Evolutionary conservation across 2,329 filamentous ascomycete genomes (phyloP), one percentile per base, ranked within the genome.

Genomic region (Rutstroemia sp.): DNA sequence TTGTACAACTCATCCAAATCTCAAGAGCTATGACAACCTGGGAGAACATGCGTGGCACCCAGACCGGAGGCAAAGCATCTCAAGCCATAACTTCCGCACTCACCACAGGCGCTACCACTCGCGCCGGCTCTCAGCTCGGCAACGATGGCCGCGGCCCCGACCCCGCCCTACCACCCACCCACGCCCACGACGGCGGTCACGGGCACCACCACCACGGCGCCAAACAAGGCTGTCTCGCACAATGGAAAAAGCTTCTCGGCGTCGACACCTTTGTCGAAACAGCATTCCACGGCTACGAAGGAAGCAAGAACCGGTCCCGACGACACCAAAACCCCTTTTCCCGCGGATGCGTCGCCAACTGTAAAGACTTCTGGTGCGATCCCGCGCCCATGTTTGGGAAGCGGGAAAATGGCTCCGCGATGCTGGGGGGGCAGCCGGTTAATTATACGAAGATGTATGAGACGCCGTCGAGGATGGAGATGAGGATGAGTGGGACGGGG

Each of bases 291-390:
- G 89, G 88, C 0, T 84, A 86, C 5, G 76, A 77, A 2, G 72
- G 73, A 23, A 72, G 75, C 70, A 75, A 78, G 69, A 75, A 76
- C 62, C 53, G 72, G 64, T 68, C 58, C 73, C 78, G 76, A 63
- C 73, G 78, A 61, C 77, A 78, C 14, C 61, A 62, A 56, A 99
- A 97, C 69, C 92, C 92, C 0, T 99, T 92, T 71, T 92, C 85
- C 57, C 79, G 84, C 34, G 94, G 94, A 7, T 78, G 90, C 41
- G 65, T 95, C n/a, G 81, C 85, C 58, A 99, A 99, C 69, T 99
- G 94, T 73, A 87, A 83, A 63, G 95, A 99, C 72, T 99, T 99
- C 70, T 97, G 92, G 90, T 92, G 88, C 66, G 94, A 97, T 69
- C 84, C 89, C 1, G 86, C 88, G 2, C 88, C 92, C 0, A 71